A percentile compares a stretch with the other conserved stretches of the same genome.
Evolutionary conservation across 129 eudicot genomes (phyloP).

Genomic region (Deinandra increscens): DNA sequence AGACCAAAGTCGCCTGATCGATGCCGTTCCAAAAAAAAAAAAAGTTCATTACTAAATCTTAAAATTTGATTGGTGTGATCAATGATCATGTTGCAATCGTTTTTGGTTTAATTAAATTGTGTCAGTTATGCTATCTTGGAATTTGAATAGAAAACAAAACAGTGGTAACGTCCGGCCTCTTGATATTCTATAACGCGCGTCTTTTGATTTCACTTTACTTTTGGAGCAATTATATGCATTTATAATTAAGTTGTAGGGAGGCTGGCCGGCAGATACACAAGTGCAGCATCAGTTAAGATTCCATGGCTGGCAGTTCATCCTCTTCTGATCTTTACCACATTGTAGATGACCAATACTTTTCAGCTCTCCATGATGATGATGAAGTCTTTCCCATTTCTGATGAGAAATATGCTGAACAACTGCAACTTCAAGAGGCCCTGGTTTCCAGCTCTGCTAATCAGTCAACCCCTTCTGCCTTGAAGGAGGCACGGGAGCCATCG

Average conservation of each 20-base stretch:
- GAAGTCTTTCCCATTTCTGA: conserved; percentile 42
- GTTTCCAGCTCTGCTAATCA: conserved; percentile 18
- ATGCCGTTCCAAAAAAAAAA: too few relatives aligned
- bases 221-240: conserved; percentile 3
- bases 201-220: neutral
- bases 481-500: too few relatives aligned
- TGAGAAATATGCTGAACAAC: conserved; percentile 37
- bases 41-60: too few relatives aligned
- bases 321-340: neutral
- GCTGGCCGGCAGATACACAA: neutral
- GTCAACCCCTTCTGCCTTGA: neutral
- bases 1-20: too few relatives aligned
- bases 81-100: too few relatives aligned
- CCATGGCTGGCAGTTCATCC: conserved; percentile 23
- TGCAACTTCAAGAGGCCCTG: conserved; percentile 49
- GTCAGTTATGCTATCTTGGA: neutral
- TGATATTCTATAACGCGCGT: neutral
- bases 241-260: neutral
- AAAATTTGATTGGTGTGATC: too few relatives aligned
- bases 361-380: conserved; percentile 33
- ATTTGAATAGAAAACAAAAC: neutral
- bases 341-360: conserved; percentile 44
- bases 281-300: neutral
- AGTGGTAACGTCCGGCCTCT: neutral
- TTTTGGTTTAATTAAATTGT: too few relatives aligned